Evolutionary conservation across 352 stramenopile genomes (phyloP).

Genomic region (Phytophthora macrochlamydospora): DNA sequence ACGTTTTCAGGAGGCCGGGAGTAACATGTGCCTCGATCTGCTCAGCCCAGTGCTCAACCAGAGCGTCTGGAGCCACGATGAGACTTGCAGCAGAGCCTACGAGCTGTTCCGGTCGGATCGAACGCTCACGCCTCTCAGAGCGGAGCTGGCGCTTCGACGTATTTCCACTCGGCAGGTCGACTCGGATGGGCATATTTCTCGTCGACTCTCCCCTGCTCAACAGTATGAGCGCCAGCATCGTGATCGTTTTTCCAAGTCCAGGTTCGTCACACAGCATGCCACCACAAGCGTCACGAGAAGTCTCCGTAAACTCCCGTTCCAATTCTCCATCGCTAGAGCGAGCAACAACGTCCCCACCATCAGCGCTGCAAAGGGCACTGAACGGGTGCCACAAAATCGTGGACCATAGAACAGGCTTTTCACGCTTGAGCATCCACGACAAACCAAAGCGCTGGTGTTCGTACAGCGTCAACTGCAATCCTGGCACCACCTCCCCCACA

Average conservation of each 20-base stretch:
- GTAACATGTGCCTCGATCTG: conserved; percentile 63
- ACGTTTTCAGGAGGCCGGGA: conserved; percentile 31
- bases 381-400: conserved; percentile 49
- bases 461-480: conserved; percentile 65
- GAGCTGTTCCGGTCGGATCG: conserved; percentile 25
- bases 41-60: conserved; percentile 76
- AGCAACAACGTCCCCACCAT: conserved; percentile 15
- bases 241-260: conserved; percentile 82
- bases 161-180: conserved; percentile 8
- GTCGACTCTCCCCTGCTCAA: conserved; percentile 62
- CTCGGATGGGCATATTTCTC: conserved; percentile 6
- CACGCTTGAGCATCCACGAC: conserved; percentile 76
- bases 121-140: conserved; percentile 6
- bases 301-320: conserved; percentile 52
- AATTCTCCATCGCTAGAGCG: conserved; percentile 4
- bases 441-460: conserved; percentile 70
- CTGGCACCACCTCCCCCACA: conserved; percentile 61
- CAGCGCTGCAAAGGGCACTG: conserved; percentile 27
- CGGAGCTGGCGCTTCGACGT: conserved; percentile 17
- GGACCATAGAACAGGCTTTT: conserved; percentile 36
- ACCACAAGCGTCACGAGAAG: conserved; percentile 60
- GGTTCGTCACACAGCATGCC: conserved; percentile 82
- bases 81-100: conserved; percentile 50
- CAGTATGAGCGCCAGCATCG: conserved; percentile 77
- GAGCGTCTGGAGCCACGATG: conserved; percentile 61